phyloP scores from a whole-genome alignment of 495 filamentous ascomycete species.

The Bombardia bombarda region DNA sequence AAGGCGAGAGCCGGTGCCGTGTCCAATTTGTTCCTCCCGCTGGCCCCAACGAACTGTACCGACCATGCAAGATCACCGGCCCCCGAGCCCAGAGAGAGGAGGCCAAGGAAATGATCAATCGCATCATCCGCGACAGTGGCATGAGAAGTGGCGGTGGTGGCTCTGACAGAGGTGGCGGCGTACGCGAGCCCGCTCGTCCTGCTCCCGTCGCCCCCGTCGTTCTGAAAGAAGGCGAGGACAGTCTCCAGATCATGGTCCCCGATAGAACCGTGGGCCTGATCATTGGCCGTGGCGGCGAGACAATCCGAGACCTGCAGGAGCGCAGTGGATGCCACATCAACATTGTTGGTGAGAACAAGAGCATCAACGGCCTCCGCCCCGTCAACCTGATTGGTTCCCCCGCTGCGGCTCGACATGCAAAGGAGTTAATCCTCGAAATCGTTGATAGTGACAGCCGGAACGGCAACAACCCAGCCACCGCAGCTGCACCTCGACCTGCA shows the following conservation, averaged over 20 bases:
- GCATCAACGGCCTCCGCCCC: constrained; percentile 71
- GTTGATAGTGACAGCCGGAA: constrained; percentile 76
- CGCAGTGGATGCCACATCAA: constrained; percentile 81
- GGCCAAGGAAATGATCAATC: constrained; percentile 66
- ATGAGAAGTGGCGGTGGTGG: constrained; percentile 44
- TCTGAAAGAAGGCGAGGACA: constrained; percentile 63
- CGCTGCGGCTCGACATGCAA: constrained; percentile 57
- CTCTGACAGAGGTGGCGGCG: constrained; percentile 18
- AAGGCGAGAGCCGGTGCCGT: constrained; percentile 62
- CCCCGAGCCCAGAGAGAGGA: constrained; percentile 54
- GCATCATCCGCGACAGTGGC: constrained; percentile 76
- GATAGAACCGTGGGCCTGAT: constrained; percentile 80
- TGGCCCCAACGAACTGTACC: constrained; percentile 54
- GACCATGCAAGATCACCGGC: constrained; percentile 72
- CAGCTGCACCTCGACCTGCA: constrained; percentile 15
- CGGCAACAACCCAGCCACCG: constrained; percentile 15
- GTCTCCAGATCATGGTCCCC: constrained; percentile 80
- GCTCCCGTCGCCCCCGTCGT: constrained; percentile 32
- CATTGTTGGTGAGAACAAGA: constrained; percentile 80
- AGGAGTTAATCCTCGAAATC: constrained; percentile 76
- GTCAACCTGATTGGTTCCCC: constrained; percentile 74
- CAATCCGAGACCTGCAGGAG: constrained; percentile 83
- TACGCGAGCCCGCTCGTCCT: constrained; percentile 14
- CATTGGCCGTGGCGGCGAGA: constrained; percentile 77
- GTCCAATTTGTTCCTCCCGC: constrained; percentile 76